Percentiles rank a stretch among this genome's conserved stretches.
Conservation (phyloP, 495 filamentous ascomycete species). For the Aspergillus carlsbadensis region DNA sequence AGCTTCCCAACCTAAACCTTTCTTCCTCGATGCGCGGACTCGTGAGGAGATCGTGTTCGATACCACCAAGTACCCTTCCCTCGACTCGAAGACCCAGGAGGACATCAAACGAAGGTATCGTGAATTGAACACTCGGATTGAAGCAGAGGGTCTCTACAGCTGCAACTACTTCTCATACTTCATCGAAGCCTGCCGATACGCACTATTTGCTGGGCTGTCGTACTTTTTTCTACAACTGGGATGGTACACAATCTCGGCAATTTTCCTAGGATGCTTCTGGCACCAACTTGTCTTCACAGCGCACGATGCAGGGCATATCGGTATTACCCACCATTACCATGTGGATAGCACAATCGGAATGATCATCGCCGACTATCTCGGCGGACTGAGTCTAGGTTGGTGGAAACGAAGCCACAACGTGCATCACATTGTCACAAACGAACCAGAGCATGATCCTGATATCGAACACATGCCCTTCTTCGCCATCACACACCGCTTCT, state of each 20-base stretch:
- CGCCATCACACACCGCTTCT: conserved; percentile 84
- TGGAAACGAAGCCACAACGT: conserved; percentile 99
- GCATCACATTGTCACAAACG: conserved; percentile 96
- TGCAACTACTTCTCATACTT: conserved; percentile 85
- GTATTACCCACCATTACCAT: conserved; percentile 87
- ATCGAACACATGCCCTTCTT: conserved; percentile 97
- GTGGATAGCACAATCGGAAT: conserved; percentile 84
- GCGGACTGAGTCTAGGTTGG: conserved; percentile 91
- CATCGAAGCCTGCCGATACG: conserved; percentile 74
- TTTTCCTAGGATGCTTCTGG: conserved; percentile 85
- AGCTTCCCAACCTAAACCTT: conserved; percentile 42
- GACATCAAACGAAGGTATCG: conserved; percentile 81
- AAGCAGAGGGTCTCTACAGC: conserved; percentile 72
- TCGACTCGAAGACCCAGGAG: conserved; percentile 74
- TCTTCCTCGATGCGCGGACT: conserved; percentile 73
- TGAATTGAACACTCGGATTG: conserved; percentile 65
- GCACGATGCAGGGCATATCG: conserved; percentile 97
- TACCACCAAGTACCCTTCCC: conserved; percentile 74
- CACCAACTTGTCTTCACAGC: conserved; percentile 94
- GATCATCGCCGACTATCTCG: conserved; percentile 84
- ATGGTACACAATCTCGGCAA: conserved; percentile 74
- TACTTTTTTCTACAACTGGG: conserved; percentile 64
- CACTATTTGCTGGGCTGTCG: conserved; percentile 61
- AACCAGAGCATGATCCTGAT: conserved; percentile 94
- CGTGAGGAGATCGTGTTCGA: conserved; percentile 74